Evolutionary conservation across 768 basidiomycete species (phyloP), one percentile per base, ranked within the genome.

Genomic region (Chalciporus piperatus): DNA sequence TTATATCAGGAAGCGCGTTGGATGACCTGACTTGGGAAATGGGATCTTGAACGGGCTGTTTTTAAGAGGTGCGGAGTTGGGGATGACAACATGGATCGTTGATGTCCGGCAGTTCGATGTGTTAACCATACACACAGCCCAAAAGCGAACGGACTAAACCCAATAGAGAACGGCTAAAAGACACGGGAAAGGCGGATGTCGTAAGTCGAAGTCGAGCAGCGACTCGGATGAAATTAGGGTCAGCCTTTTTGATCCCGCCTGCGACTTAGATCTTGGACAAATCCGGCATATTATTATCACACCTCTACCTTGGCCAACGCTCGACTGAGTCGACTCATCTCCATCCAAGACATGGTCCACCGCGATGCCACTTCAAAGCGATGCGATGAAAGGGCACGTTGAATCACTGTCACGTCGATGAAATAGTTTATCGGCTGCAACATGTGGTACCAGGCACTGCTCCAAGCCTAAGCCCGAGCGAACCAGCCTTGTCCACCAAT

Each of bases 121-220:
- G 52, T 49, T 56, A 55, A 45, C 41, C 45, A 55, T 51, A 55
- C 48, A 46, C 66, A 66, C 56, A 51, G 57, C 66, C 60, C 35
- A 22, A 51, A 54, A 55, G 48, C 38, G 38, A 54, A 56, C 56
- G 52, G 52, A 39, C 20, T 16, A 41, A 51, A 13, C 57, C 53
- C n/a, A 41, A 69, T 53, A 45, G 14, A 54, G 63, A 19, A 45
- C 52, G 54, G 60, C 22, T 49, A 55, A 62, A 69, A 61, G 60
- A 69, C 69, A 69, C 68, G 69, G 60, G 54, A 69, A 70, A 61
- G 59, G 46, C 68, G 69, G 68, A 52, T 69, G 51, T 51, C 68
- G 67, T 69, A 67, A 69, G 57, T 69, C 67, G 69, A 69, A 69
- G 69, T 38, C 56, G 47, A 43, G 48, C 55, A 27, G 47, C 53